phyloP scores from a whole-genome alignment of 768 basidiomycete genomes.

The Suillus discolor region DNA sequence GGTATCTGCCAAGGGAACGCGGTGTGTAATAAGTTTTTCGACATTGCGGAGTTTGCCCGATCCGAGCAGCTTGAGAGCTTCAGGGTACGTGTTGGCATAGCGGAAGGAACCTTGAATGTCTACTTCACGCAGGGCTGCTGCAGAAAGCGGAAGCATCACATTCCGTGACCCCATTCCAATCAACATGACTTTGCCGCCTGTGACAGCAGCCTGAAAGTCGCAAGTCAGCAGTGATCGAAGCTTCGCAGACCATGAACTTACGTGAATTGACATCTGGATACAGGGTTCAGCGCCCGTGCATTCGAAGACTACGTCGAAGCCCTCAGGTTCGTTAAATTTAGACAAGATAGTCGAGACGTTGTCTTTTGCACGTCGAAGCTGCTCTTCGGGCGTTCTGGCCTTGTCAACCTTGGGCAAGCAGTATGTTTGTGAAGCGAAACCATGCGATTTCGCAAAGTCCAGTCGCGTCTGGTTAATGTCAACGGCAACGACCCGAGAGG shows the following conservation, averaged over 20 bases:
- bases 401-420: constrained; percentile 57
- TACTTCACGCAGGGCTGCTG: constrained; percentile 85
- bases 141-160: constrained; percentile 79
- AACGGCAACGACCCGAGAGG: constrained; percentile 69
- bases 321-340: constrained; percentile 63
- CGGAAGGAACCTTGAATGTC: constrained; percentile 93
- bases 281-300: constrained; percentile 93
- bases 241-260: constrained; percentile 45
- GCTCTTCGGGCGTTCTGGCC: constrained; percentile 57
- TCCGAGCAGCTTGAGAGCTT: constrained; percentile 74
- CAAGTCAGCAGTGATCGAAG: constrained; percentile 17
- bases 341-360: constrained; percentile 51
- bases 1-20: constrained; percentile 64
- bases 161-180: constrained; percentile 95
- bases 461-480: constrained; percentile 88
- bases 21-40: constrained; percentile 79
- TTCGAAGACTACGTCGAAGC: constrained; percentile 93
- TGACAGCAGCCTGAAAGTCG: constrained; percentile 64
- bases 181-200: constrained; percentile 90
- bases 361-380: constrained; percentile 62
- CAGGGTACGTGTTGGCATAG: constrained; percentile 88
- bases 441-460: constrained; percentile 72
- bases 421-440: constrained; percentile 76
- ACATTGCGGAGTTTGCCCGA: constrained; percentile 66
- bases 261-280: constrained; percentile 89